phyloP scores from a whole-genome alignment of 2,329 filamentous ascomycete species.

The Pseudohalonectria lignicola region DNA sequence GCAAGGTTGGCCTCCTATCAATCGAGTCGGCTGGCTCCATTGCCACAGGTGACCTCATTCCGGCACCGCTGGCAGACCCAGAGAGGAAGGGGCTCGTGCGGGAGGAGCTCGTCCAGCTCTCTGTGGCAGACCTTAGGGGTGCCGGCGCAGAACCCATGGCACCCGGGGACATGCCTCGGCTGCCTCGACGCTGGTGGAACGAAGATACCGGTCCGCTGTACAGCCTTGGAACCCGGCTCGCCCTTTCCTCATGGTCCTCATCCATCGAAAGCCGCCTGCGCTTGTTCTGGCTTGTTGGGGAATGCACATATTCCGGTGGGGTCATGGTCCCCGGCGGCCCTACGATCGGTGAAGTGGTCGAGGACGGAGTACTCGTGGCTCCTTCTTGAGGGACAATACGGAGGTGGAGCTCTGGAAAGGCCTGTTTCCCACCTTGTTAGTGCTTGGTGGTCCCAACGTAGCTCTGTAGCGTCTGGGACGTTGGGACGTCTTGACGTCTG shows the following conservation, averaged over 20 bases:
- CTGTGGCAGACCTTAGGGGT: constrained; percentile 13
- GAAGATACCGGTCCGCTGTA: constrained; percentile 17
- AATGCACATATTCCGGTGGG: constrained; percentile 37
- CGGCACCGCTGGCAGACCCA: constrained; percentile 13
- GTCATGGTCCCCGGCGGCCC: constrained; percentile 18
- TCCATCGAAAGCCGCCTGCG: constrained; percentile 33
- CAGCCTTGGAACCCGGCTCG: constrained; percentile 33
- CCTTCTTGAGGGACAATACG: constrained; percentile 19
- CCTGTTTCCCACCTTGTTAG: not conserved
- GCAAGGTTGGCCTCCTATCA: constrained; percentile 25
- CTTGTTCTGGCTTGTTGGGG: constrained; percentile 32
- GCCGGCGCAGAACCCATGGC: not conserved
- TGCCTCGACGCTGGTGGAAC: constrained; percentile 15
- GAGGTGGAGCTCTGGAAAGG: constrained; percentile 6
- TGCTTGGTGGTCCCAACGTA: no score
- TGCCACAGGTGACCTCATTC: constrained; percentile 17
- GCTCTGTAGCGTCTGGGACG: no score
- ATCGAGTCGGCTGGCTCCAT: constrained; percentile 22
- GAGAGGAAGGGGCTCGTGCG: constrained; percentile 22
- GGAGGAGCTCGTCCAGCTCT: constrained; percentile 23
- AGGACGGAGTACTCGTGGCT: constrained; percentile 17
- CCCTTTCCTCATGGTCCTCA: constrained; percentile 26
- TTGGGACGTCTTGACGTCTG: no score
- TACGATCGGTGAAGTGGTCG: constrained; percentile 22
- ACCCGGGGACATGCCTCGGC: constrained; percentile 15